Evolutionary conservation across 352 stramenopile genomes (phyloP).

Genomic region (Aphanomyces stellatus): DNA sequence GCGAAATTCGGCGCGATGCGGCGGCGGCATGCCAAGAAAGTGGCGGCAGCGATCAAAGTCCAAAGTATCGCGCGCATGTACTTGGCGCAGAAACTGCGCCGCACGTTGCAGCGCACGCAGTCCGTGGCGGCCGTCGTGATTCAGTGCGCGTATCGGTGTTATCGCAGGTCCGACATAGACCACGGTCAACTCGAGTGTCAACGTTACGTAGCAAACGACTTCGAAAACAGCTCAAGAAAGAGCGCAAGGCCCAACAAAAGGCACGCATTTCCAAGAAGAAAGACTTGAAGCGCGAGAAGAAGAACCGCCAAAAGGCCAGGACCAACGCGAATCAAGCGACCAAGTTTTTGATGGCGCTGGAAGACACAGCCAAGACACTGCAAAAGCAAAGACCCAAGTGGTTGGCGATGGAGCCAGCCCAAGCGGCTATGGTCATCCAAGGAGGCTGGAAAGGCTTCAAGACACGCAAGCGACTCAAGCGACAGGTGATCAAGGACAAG

Average conservation of each 20-base stretch:
- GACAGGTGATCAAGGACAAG: neutral
- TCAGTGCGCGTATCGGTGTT: neutral
- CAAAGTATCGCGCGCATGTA: conserved; percentile 12
- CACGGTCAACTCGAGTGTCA: too few species aligned
- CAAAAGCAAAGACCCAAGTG: neutral
- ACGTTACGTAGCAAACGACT: neutral
- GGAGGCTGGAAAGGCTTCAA: conserved; percentile 1
- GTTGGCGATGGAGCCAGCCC: neutral
- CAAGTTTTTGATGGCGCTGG: neutral
- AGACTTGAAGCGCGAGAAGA: neutral
- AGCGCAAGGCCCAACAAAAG: neutral
- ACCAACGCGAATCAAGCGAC: neutral
- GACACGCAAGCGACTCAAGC: neutral
- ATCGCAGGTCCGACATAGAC: neutral
- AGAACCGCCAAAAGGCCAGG: neutral
- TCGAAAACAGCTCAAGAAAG: neutral
- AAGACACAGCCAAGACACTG: neutral
- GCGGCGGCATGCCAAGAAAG: conserved; percentile 6
- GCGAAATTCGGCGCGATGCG: conserved; percentile 15
- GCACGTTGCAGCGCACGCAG: neutral
- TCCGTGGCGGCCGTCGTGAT: neutral
- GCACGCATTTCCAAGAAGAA: neutral
- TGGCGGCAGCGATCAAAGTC: neutral
- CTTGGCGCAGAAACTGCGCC: neutral
- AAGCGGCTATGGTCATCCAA: neutral